Evolutionary conservation across 352 stramenopile genomes (phyloP), one percentile per base, ranked within the genome.

Genomic region (Aphanomyces stellatus): DNA sequence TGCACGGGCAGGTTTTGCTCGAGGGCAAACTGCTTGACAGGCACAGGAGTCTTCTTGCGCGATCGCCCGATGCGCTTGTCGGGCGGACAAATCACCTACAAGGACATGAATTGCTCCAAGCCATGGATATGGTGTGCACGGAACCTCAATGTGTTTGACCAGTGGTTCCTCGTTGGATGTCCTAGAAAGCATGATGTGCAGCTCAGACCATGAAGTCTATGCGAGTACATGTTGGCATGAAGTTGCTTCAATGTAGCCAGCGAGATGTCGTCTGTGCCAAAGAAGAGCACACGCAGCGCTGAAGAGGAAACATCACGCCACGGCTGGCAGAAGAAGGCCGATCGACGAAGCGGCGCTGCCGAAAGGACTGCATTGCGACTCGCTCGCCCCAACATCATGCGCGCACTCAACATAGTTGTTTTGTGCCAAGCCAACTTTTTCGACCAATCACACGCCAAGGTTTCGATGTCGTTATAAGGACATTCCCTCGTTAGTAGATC

Each of bases 231-330:
- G 74, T 88, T 84, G 62, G 69, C 74, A 57, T 91, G 76, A 66
- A 94, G 73, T 37, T 62, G 67, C 62, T 80, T 72, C 24, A 94
- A 81, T 69, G 85, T 94, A 35, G 83, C 78, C 34, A 92, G 76
- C 22, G 85, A 92, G 28, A 94, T 81, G 42, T 94, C 80, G 62
- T 94, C 85, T 3, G 85, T 94, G 33, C 85, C 85, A 72, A 94
- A 94, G 75, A 94, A 94, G 15, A 94, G 71, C 31, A 94, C 82
- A 51, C 84, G 79, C 19, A 67, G 30, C 4, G 34, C 60, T 35
- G 57, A 53, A 17, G 24, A 37, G 4, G 31, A 41, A 2, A 24
- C 49, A 57, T 57, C 6, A 8, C 60, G 60, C n/a, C 2, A 22
- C 19, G 7, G 6, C 13, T 64, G 55, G 22, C 28, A 19, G 34